Evolutionary conservation across 1,284 basidiomycete genomes (phyloP), one percentile per base, ranked within the genome.

Genomic region (Schizophyllum commune): DNA sequence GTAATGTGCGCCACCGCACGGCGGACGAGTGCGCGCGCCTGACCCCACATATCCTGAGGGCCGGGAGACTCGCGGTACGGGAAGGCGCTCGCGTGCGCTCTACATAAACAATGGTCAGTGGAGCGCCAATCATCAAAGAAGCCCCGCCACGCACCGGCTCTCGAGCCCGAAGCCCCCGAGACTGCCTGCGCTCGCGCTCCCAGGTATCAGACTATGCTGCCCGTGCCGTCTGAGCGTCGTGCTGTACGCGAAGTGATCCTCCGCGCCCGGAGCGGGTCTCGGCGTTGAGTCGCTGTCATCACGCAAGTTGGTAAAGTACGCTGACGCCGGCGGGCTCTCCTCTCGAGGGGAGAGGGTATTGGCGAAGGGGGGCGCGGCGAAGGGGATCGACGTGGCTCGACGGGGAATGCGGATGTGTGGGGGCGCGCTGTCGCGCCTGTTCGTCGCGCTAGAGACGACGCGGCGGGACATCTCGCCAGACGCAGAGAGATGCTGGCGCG

Each of bases 211-310:
- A 15, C 67, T 68, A 9, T 75, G 70, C 19, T 77, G 66, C 1
- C 73, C 72, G 55, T 92, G 90, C 63, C 91, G 72, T 58, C 91
- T 74, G 22, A 94, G 77, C 0, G 88, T 91, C 0, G 91, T 93
- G 65, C 88, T 91, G 74, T 92, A 93, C 1, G 90, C 86, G 68
- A 93, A 94, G 69, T 92, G 90, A 2, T 82, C 72, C 53, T 79
- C 77, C 1, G 89, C 88, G 60, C 84, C 84, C 0, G 86, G 77
- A 0, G 80, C 77, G 0, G 86, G 82, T 32, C 82, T 78, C 9
- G 84, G 78, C 62, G 81, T 77, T 22, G 78, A 75, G 60, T 74
- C 73, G 58, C 77, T 73, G 63, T 82, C 77, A 33, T 77, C 77
- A 27, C 79, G 76, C 52, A 83, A 78, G 1, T 81, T 70, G 0